Conservation (phyloP, 352 stramenopile genomes). For the Phytophthora crassamura region DNA sequence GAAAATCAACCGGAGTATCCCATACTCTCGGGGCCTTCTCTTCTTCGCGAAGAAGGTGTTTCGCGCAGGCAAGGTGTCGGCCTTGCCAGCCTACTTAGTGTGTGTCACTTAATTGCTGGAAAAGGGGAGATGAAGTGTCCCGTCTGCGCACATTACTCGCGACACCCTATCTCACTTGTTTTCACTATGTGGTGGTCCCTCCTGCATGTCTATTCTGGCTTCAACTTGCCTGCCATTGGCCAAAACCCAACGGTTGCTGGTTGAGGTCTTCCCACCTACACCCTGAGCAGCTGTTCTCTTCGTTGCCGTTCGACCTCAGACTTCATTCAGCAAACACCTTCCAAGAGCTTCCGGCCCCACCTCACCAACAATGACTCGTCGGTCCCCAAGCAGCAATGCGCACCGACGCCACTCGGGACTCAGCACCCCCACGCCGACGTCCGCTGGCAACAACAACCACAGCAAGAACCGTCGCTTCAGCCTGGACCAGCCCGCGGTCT, state of each 20-base stretch:
- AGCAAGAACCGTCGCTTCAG: conserved; percentile 35
- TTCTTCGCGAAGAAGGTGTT: background rate
- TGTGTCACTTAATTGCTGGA: background rate
- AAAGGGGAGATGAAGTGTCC: conserved; percentile 1
- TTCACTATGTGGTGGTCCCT: conserved; percentile 8
- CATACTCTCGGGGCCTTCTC: background rate
- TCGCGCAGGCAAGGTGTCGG: too few relatives aligned
- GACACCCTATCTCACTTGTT: conserved; percentile 12
- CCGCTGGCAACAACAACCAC: background rate
- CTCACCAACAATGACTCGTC: conserved; percentile 18
- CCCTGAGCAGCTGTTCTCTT: conserved; percentile 18
- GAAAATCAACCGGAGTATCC: conserved; percentile 2
- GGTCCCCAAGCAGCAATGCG: conserved; percentile 7
- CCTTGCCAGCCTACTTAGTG: too few relatives aligned
- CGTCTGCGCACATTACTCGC: conserved; percentile 11
- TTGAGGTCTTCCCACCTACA: conserved; percentile 11
- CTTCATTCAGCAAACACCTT: conserved; percentile 20
- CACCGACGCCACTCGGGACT: conserved; percentile 15
- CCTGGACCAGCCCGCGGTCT: conserved; percentile 29
- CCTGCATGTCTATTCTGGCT: conserved; percentile 15
- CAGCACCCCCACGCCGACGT: background rate
- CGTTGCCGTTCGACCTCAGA: conserved; percentile 5
- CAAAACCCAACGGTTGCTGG: conserved; percentile 2
- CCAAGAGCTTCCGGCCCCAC: conserved; percentile 5
- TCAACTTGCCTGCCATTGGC: conserved; percentile 7